These are phyloP conservation scores for Funneliformis caledonium DNA, from an alignment of 371 early-diverging fungal species.

Conservation along the genomic window DNA sequence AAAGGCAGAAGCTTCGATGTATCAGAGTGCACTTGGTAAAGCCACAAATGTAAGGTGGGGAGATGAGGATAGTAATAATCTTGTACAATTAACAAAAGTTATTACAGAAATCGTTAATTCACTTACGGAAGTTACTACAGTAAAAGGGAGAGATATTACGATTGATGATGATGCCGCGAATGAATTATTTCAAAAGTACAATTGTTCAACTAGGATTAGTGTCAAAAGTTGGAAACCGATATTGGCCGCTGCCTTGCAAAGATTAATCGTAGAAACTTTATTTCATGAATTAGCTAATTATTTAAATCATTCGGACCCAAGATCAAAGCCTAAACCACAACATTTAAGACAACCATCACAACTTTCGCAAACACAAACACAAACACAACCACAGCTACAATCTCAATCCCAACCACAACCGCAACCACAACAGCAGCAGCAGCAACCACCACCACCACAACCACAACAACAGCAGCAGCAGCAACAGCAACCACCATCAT, in stretches of 20 bases:
- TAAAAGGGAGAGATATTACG: constrained; percentile 29
- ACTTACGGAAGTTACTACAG: constrained; percentile 14
- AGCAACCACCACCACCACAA: not conserved
- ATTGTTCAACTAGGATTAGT: constrained; percentile 1
- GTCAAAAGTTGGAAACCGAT: constrained; percentile 15
- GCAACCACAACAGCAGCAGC: not conserved
- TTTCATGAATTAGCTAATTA: constrained; percentile 5
- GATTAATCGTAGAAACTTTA: constrained; percentile 25
- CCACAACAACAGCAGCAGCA: not conserved
- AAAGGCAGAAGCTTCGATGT: constrained; percentile 29
- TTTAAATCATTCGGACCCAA: not conserved
- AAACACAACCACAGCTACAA: not conserved
- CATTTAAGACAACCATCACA: not conserved
- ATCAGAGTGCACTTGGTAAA: constrained; percentile 34
- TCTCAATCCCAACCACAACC: not conserved
- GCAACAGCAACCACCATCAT: not conserved
- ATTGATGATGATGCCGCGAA: constrained; percentile 16
- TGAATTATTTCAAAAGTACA: constrained; percentile 13
- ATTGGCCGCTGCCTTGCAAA: constrained; percentile 35
- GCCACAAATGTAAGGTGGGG: constrained; percentile 29
- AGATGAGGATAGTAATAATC: constrained; percentile 31
- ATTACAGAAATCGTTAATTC: constrained; percentile 8
- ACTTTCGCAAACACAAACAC: not conserved
- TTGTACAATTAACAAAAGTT: constrained; percentile 20
- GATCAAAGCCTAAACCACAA: not conserved